A percentile compares a stretch with the other conserved stretches of the same genome.
Conservation (phyloP, 31 red algal species). For the Asparagopsis taxiformis region DNA sequence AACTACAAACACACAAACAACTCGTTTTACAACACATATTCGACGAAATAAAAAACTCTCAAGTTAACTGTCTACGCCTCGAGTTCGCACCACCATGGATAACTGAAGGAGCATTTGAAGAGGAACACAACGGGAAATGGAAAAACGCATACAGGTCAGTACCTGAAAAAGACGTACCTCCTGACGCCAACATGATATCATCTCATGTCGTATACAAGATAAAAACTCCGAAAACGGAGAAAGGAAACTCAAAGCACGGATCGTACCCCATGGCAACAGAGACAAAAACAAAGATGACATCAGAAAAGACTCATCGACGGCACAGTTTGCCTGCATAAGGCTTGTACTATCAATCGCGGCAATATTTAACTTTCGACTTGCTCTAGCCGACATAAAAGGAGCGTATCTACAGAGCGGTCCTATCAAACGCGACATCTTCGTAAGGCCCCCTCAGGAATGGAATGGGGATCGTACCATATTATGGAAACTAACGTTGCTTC, state of each 20-base stretch:
- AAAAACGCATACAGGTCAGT: constrained; percentile 16
- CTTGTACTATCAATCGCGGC: constrained; percentile 9
- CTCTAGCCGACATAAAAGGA: constrained; percentile 31
- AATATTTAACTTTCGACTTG: constrained; percentile 21
- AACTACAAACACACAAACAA: too few relatives aligned
- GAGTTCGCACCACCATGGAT: constrained; percentile 24
- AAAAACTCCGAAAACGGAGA: constrained; percentile 19
- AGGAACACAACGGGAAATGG: constrained; percentile 3
- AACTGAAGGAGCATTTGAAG: constrained; percentile 5
- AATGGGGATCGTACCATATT: constrained; percentile 12
- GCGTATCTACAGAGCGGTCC: constrained; percentile 40
- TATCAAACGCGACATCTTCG: constrained; percentile 21
- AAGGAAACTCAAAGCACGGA: constrained; percentile 25
- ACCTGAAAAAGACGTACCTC: not conserved
- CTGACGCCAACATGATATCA: constrained; percentile 24
- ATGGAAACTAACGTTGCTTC: constrained; percentile 41
- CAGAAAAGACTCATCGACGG: constrained; percentile 37
- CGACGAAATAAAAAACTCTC: too few relatives aligned
- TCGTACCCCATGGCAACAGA: constrained; percentile 48
- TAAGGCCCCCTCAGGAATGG: constrained; percentile 38
- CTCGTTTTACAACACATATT: too few relatives aligned
- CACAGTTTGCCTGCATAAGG: constrained; percentile 34
- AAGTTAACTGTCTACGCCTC: too few relatives aligned
- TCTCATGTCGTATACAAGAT: constrained; percentile 39
- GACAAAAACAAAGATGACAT: constrained; percentile 43